phyloP scores from a whole-genome alignment of 1,139 yeast species.

The Pichia sp. region DNA sequence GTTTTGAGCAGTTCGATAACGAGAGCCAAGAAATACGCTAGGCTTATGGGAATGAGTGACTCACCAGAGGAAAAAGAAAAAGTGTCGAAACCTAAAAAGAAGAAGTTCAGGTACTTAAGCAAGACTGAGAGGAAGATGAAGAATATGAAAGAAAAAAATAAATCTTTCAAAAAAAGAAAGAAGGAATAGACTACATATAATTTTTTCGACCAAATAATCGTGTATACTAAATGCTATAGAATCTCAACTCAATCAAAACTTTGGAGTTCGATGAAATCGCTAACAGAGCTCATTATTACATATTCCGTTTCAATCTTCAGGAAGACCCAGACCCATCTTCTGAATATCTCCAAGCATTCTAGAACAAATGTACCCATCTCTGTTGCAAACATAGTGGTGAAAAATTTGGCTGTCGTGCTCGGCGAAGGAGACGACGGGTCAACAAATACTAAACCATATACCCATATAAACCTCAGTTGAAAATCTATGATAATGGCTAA shows the following conservation, averaged over 20 bases:
- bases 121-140: conserved; percentile 72
- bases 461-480: conserved; percentile 69
- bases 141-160: conserved; percentile 48
- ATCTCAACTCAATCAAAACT: conserved; percentile 7
- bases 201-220: background rate
- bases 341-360: conserved; percentile 67
- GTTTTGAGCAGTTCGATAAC: conserved; percentile 60
- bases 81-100: conserved; percentile 48
- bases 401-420: conserved; percentile 12
- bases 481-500: conserved; percentile 57
- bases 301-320: conserved; percentile 79
- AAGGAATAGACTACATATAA: conserved; percentile 8
- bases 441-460: conserved; percentile 40
- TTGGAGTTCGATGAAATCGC: conserved; percentile 25
- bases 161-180: conserved; percentile 21
- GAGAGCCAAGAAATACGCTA: conserved; percentile 71
- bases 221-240: background rate
- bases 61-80: conserved; percentile 21
- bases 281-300: conserved; percentile 33
- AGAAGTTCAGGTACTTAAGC: conserved; percentile 82
- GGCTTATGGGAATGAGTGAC: conserved; percentile 43
- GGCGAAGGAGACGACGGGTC: conserved; percentile 13
- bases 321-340: conserved; percentile 90
- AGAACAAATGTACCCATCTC: conserved; percentile 60
- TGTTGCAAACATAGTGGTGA: conserved; percentile 40